These are phyloP conservation scores for Macrophomina tecta DNA, from an alignment of 2,329 filamentous ascomycete genomes.

Conservation along the genomic window DNA sequence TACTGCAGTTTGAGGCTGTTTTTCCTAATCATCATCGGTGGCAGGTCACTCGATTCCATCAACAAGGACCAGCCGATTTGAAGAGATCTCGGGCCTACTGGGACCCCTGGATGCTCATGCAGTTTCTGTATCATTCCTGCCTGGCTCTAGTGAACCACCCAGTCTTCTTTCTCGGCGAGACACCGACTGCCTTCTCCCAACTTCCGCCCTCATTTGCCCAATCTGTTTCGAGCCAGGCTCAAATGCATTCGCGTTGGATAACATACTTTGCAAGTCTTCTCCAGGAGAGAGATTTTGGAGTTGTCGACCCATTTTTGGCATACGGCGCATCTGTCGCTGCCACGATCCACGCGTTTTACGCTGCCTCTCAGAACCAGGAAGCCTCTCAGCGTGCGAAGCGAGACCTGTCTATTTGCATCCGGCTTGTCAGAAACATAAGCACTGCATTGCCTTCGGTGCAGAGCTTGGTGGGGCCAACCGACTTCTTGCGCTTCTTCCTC, in stretches of 20 bases:
- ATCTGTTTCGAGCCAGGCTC: background rate
- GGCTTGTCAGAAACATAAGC: background rate
- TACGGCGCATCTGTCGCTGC: background rate
- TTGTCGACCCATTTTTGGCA: background rate
- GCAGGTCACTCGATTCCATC: background rate
- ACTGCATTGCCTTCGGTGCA: background rate
- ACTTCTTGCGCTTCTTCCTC: background rate
- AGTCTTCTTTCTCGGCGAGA: background rate
- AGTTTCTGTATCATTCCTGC: constrained; percentile 5
- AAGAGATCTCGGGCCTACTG: background rate
- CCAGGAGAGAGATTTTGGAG: background rate
- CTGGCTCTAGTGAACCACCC: constrained; percentile 2
- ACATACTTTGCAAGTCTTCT: background rate
- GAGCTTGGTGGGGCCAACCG: background rate
- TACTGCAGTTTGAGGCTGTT: background rate
- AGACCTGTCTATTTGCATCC: background rate
- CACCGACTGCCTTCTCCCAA: background rate
- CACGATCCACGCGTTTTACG: background rate
- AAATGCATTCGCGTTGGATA: background rate
- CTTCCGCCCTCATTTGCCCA: background rate
- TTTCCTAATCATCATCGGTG: constrained; percentile 1
- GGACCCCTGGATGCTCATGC: constrained; percentile 4
- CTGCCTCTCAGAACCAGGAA: background rate
- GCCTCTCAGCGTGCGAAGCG: background rate
- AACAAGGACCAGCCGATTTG: background rate